phyloP scores from a whole-genome alignment of 805 yeast genomes.

The Scheffersomyces lignosus region DNA sequence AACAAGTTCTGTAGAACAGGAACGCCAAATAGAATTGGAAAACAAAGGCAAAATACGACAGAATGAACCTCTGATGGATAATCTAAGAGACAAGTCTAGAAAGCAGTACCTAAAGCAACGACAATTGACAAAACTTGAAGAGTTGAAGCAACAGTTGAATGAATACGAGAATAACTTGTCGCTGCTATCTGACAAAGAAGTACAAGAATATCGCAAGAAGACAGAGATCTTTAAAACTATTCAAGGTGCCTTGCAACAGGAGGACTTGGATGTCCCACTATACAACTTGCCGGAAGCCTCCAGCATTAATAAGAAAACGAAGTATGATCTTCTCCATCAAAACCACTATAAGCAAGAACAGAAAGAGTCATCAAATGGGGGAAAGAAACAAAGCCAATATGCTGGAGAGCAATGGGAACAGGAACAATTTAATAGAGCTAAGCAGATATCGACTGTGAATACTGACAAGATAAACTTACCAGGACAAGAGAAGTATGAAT shows the following conservation, averaged over 20 bases:
- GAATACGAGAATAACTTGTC: conserved; percentile 5
- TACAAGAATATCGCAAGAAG: conserved; percentile 18
- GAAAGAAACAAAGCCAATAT: conserved; percentile 17
- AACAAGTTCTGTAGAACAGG: background rate
- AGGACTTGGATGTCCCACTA: background rate
- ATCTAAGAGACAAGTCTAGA: conserved; percentile 16
- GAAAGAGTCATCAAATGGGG: conserved; percentile 16
- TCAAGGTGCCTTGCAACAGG: conserved; percentile 7
- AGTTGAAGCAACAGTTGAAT: conserved; percentile 16
- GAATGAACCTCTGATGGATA: background rate
- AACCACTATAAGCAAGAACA: conserved; percentile 17
- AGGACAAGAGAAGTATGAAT: conserved; percentile 58
- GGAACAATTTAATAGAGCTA: conserved; percentile 48
- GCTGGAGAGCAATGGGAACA: conserved; percentile 50
- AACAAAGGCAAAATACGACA: background rate
- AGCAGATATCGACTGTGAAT: conserved; percentile 21
- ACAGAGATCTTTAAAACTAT: conserved; percentile 15
- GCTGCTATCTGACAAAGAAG: conserved; percentile 7
- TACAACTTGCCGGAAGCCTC: background rate
- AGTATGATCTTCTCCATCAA: conserved; percentile 49
- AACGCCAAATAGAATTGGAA: conserved; percentile 3
- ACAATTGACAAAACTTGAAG: conserved; percentile 17
- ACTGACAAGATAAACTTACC: conserved; percentile 44
- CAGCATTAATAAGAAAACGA: conserved; percentile 42
- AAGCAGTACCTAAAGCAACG: conserved; percentile 20